Evolutionary conservation across 2,329 filamentous ascomycete species (phyloP).

Genomic region (Fusarium penzigii): DNA sequence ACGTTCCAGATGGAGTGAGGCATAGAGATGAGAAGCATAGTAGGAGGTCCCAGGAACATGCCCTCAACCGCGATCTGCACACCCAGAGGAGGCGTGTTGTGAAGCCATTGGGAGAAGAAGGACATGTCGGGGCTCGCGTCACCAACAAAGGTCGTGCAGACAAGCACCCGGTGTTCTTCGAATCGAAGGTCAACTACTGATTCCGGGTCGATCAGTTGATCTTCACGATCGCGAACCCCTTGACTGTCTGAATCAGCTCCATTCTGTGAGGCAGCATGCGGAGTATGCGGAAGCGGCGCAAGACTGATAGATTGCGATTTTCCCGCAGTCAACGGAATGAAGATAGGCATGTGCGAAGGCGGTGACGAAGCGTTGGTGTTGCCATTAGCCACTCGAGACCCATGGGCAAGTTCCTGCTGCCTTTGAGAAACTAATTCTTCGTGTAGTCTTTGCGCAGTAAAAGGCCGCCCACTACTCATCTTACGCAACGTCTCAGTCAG

Average conservation of each 20-base stretch:
- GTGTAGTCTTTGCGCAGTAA: conserved; percentile 56
- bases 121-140: conserved; percentile 67
- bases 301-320: conserved; percentile 56
- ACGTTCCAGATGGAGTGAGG: conserved; percentile 63
- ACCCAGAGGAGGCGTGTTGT: conserved; percentile 56
- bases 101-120: conserved; percentile 67
- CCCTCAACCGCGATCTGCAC: conserved; percentile 64
- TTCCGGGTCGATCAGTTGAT: conserved; percentile 47
- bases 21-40: conserved; percentile 68
- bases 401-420: conserved; percentile 46
- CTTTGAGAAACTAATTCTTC: conserved; percentile 54
- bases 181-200: conserved; percentile 58
- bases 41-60: conserved; percentile 68
- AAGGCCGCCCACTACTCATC: conserved; percentile 54
- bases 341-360: conserved; percentile 45
- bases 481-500: conserved; percentile 57
- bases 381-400: conserved; percentile 48
- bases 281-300: conserved; percentile 44
- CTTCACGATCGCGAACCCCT: conserved; percentile 30
- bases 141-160: conserved; percentile 67
- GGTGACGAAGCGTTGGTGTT: conserved; percentile 38
- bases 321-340: conserved; percentile 57
- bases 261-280: conserved; percentile 31
- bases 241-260: conserved; percentile 29
- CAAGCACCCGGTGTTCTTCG: conserved; percentile 63